Percentiles rank a stretch among this genome's conserved stretches.
These are phyloP conservation scores for Globisporangium iwayamae DNA, from an alignment of 352 stramenopile genomes.

Conservation along the genomic window DNA sequence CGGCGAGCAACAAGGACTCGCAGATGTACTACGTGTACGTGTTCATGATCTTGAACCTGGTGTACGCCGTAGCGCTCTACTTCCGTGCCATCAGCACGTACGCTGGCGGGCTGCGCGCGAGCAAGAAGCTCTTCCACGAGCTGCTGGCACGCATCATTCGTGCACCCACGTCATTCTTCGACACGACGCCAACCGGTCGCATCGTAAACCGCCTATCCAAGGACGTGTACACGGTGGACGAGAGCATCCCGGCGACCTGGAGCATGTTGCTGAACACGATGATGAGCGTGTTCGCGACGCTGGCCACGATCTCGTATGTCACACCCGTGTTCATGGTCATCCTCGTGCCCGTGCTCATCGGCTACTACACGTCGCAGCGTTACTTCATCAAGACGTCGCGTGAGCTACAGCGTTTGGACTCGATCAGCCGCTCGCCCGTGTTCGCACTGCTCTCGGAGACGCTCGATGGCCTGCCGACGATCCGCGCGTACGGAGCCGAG, in stretches of 20 bases:
- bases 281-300: conserved; percentile 58
- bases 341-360: conserved; percentile 62
- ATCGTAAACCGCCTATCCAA: conserved; percentile 81
- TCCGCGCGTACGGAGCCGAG: conserved; percentile 79
- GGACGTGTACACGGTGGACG: conserved; percentile 76
- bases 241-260: conserved; percentile 65
- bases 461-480: conserved; percentile 93
- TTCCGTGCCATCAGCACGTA: conserved; percentile 58
- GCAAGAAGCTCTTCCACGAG: conserved; percentile 49
- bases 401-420: conserved; percentile 96
- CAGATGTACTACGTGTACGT: conserved; percentile 84
- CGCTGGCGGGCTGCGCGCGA: conserved; percentile 51
- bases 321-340: conserved; percentile 71
- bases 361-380: conserved; percentile 75
- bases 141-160: conserved; percentile 90
- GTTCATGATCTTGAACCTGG: conserved; percentile 68
- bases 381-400: conserved; percentile 92
- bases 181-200: conserved; percentile 73
- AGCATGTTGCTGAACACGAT: conserved; percentile 70
- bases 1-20: conserved; percentile 25
- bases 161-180: conserved; percentile 75
- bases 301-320: conserved; percentile 68
- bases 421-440: conserved; percentile 91
- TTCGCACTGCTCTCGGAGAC: conserved; percentile 95
- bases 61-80: conserved; percentile 63